Evolutionary conservation across 1,284 basidiomycete species (phyloP).

Genomic region (Ganoderma resinaceum): DNA sequence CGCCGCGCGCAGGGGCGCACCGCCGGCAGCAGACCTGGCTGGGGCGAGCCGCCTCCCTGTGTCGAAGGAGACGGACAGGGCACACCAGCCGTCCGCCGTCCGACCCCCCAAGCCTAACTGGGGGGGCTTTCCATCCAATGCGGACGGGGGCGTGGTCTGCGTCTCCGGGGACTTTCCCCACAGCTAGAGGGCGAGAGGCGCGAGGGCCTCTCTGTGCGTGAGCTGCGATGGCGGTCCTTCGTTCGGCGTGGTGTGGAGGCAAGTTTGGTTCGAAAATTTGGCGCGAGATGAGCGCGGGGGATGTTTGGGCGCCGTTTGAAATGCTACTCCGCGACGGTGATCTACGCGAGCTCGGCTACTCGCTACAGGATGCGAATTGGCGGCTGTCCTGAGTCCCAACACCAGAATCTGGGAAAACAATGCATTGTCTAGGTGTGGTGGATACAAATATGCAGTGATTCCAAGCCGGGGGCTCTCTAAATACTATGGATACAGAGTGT

Average conservation of each 20-base stretch:
- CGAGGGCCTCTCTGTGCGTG: conserved; percentile 64
- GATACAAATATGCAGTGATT: conserved; percentile 7
- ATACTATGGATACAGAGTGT: conserved; percentile 22
- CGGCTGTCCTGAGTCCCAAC: not conserved
- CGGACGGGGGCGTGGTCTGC: conserved; percentile 64
- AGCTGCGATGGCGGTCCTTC: conserved; percentile 87
- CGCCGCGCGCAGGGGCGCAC: conserved; percentile 46
- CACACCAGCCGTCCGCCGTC: conserved; percentile 55
- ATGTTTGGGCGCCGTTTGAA: not conserved
- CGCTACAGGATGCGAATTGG: too few relatives aligned
- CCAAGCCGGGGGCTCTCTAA: not conserved
- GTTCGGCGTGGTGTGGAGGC: conserved; percentile 9
- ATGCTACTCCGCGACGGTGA: not conserved
- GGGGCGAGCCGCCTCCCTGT: conserved; percentile 47
- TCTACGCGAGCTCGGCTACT: not conserved
- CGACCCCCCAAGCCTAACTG: conserved; percentile 55
- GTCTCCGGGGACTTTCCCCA: conserved; percentile 94
- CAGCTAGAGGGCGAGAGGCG: conserved; percentile 58
- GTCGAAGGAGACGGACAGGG: conserved; percentile 32
- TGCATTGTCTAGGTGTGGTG: conserved; percentile 11
- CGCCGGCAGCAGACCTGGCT: conserved; percentile 60
- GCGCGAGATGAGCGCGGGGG: not conserved
- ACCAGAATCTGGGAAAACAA: not conserved
- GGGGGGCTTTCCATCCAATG: conserved; percentile 79
- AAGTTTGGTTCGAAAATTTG: not conserved